These are phyloP conservation scores for Volvariella surrecta DNA, from an alignment of 1,284 basidiomycete species.

Conservation along the genomic window DNA sequence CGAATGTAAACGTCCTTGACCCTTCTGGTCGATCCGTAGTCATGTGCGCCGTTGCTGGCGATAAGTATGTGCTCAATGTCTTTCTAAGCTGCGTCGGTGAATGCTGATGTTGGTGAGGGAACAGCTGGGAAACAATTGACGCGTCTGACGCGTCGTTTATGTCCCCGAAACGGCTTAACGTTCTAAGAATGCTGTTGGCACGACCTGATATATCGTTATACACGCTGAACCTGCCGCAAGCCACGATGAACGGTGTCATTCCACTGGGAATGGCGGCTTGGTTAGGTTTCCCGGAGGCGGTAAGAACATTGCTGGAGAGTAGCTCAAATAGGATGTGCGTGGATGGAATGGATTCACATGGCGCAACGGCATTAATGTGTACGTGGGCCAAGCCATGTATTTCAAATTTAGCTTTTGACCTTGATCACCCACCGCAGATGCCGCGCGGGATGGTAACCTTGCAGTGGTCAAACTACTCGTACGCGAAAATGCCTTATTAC, in stretches of 20 bases:
- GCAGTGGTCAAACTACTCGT: slow-evolving; percentile 58
- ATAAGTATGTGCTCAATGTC: slow-evolving; percentile 46
- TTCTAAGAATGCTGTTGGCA: slow-evolving; percentile 42
- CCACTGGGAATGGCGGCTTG: slow-evolving; percentile 70
- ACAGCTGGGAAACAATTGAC: slow-evolving; percentile 58
- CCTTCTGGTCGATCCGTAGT: slow-evolving; percentile 49
- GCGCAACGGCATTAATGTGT: slow-evolving; percentile 76
- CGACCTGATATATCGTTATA: slow-evolving; percentile 52
- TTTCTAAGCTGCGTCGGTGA: background rate
- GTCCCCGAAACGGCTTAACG: slow-evolving; percentile 43
- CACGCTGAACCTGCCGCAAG: slow-evolving; percentile 60
- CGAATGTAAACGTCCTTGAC: slow-evolving; percentile 59
- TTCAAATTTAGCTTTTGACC: slow-evolving; percentile 10
- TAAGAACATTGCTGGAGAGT: slow-evolving; percentile 48
- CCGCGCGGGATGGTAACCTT: slow-evolving; percentile 58
- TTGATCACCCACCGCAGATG: slow-evolving; percentile 37
- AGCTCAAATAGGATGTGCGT: slow-evolving; percentile 55
- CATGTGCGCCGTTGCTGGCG: slow-evolving; percentile 60
- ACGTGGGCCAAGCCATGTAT: slow-evolving; percentile 22
- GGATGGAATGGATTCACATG: slow-evolving; percentile 60
- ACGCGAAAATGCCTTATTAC: slow-evolving; percentile 16
- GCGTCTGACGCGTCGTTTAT: slow-evolving; percentile 58
- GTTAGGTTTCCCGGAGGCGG: slow-evolving; percentile 52
- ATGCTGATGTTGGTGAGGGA: slow-evolving; percentile 1
- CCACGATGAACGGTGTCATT: slow-evolving; percentile 58